A percentile compares a stretch with the other conserved stretches of the same genome.
Conservation (phyloP, 805 yeast genomes). For the Saccharomycopsis lassenensis region DNA sequence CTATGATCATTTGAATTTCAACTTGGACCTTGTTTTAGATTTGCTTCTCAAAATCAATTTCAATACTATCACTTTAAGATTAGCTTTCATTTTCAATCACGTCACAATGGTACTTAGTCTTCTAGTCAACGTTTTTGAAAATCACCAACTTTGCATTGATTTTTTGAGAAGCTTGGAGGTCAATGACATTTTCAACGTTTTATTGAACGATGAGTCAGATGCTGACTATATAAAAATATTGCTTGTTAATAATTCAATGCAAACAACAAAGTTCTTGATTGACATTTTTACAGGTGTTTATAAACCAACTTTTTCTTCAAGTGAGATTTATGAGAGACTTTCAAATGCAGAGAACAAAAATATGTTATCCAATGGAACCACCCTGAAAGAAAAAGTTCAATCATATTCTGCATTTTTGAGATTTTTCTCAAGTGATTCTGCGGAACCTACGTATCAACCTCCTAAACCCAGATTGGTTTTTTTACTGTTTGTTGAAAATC, state of each 20-base stretch:
- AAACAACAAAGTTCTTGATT: conserved; percentile 72
- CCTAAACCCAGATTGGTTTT: conserved; percentile 85
- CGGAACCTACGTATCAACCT: conserved; percentile 72
- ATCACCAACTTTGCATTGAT: conserved; percentile 10
- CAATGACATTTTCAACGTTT: conserved; percentile 14
- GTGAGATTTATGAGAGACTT: conserved; percentile 12
- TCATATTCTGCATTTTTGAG: conserved; percentile 2
- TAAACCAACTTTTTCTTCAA: conserved; percentile 28
- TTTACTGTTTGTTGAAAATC: conserved; percentile 76
- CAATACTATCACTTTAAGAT: conserved; percentile 12
- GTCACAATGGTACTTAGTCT: conserved; percentile 16
- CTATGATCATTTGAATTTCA: conserved; percentile 14
- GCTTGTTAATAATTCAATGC: conserved; percentile 60
- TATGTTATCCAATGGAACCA: too few species aligned
- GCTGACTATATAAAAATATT: conserved; percentile 48
- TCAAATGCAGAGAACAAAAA: conserved; percentile 6
- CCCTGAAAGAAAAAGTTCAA: background rate
- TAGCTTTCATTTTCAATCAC: conserved; percentile 17
- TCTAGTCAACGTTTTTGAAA: conserved; percentile 13
- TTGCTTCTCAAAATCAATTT: conserved; percentile 16
- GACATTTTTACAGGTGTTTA: conserved; percentile 85
- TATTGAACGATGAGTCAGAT: conserved; percentile 18
- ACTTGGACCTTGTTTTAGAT: conserved; percentile 14
- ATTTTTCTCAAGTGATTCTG: conserved; percentile 7
- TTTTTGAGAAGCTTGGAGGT: conserved; percentile 15